Base-by-base conservation (phyloP, 768 basidiomycete genomes). In the Pholiota conissans region DNA sequence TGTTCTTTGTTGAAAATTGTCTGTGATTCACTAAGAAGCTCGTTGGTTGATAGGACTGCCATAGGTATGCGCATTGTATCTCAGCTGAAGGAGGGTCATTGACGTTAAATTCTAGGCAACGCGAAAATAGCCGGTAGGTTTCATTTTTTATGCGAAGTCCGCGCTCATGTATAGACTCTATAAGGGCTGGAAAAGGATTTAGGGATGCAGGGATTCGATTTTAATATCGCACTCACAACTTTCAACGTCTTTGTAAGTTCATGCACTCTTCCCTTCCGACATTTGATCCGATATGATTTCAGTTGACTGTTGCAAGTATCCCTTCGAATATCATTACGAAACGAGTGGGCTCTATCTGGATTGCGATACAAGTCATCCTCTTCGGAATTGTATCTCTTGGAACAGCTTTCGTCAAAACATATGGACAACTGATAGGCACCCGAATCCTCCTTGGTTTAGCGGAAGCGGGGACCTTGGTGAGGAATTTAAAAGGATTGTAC, bases 171-270 rank as follows among this genome's bases (percentile, higher is more conserved):
- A 18, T 40, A 7, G 3, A 60, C 65, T 64, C 18, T 52, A n/a
- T n/a, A n/a, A 71, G 70, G 70, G 5, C 57, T 77, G 22, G 74
- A 76, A 55, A 71, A 69, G 48, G 76, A 77, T 53, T 64, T 77
- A 0, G 72, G 74, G 13, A 72, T 77, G 72, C 49, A 61, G 2
- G 75, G 75, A 5, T 71, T 67, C 22, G 74, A 77, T 57, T 73
- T 74, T 30, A 76, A 78, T 57, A 69, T 69, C 20, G 70, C 72
- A 8, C 56, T 78, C n/a, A 77, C 76, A 0, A 56, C 76, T 9
- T 76, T 77, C 66, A 77, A 77, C 55, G 58, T 73, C 27, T 72
- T 69, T 18, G 75, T 76, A n/a, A n/a, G n/a, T n/a, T n/a, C n/a
- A 58, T 11, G 60, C 48, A 18, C 5, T 20, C 1, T n/a, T n/a